Percentiles rank a stretch among this genome's conserved stretches.
phyloP scores from a whole-genome alignment of 441 rosid genomes.

The Arabidopsis hybrid region DNA sequence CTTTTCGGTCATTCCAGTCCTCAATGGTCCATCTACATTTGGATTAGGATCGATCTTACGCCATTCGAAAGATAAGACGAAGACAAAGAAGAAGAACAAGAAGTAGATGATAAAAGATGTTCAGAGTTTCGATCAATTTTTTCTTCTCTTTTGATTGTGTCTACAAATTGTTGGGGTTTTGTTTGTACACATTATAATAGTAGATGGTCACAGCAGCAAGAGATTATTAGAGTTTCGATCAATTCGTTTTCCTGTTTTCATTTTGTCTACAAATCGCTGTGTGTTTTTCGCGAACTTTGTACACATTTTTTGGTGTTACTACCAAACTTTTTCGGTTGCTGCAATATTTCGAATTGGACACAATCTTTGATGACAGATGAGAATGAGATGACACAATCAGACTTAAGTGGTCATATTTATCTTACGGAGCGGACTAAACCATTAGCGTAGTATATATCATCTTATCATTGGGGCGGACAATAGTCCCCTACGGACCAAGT shows the following conservation, averaged over 20 bases:
- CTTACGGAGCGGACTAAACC: neutral
- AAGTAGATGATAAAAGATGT: conserved; percentile 28
- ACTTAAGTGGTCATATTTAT: conserved; percentile 1
- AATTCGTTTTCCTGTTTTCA: neutral
- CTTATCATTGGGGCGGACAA: too few relatives aligned
- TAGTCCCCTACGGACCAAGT: too few relatives aligned
- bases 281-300: neutral
- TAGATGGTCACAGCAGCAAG: conserved; percentile 30
- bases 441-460: too few relatives aligned
- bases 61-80: conserved; percentile 37
- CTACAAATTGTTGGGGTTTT: conserved; percentile 18
- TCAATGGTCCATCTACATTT: conserved; percentile 36
- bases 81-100: conserved; percentile 36
- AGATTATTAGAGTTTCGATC: neutral
- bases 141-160: conserved; percentile 15
- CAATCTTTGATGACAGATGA: conserved; percentile 17
- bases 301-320: conserved; percentile 24
- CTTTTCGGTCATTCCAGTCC: conserved; percentile 58
- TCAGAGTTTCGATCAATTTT: neutral
- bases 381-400: conserved; percentile 2
- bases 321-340: conserved; percentile 19
- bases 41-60: conserved; percentile 40
- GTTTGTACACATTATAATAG: neutral
- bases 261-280: conserved; percentile 29
- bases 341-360: conserved; percentile 23